phyloP scores from a whole-genome alignment of 2,329 filamentous ascomycete genomes.

The Beauveria caledonica region DNA sequence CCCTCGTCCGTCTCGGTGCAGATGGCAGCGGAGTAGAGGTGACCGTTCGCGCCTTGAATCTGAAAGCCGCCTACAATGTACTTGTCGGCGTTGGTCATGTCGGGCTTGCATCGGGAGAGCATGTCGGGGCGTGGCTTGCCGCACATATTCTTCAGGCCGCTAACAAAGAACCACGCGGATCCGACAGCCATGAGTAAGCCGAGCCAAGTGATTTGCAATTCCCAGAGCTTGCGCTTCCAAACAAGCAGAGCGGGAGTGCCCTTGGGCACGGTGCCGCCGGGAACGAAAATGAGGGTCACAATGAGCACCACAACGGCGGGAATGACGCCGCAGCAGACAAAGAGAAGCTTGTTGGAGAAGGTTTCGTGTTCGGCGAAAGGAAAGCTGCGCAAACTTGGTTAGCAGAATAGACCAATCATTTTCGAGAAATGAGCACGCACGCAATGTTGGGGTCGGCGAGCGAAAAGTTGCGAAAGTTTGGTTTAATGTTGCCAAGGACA shows the following conservation, averaged over 20 bases:
- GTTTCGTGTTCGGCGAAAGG: slow-evolving; percentile 64
- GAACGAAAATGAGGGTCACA: slow-evolving; percentile 62
- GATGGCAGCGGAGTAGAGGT: slow-evolving; percentile 67
- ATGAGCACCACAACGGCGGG: slow-evolving; percentile 63
- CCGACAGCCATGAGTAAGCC: slow-evolving; percentile 68
- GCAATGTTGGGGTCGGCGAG: slow-evolving; percentile 67
- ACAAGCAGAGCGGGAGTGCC: slow-evolving; percentile 56
- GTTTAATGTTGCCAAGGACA: slow-evolving; percentile 50
- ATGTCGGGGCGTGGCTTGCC: slow-evolving; percentile 73
- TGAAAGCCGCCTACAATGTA: slow-evolving; percentile 56
- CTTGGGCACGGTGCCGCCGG: slow-evolving; percentile 57
- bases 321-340: slow-evolving; percentile 52
- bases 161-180: slow-evolving; percentile 70
- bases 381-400: slow-evolving; percentile 38
- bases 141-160: slow-evolving; percentile 73
- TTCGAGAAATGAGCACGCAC: slow-evolving; percentile 28
- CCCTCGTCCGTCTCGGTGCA: slow-evolving; percentile 57
- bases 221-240: slow-evolving; percentile 82
- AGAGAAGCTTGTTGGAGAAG: slow-evolving; percentile 57
- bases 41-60: slow-evolving; percentile 46
- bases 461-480: slow-evolving; percentile 64
- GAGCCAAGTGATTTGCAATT: slow-evolving; percentile 78
- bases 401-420: background rate
- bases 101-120: slow-evolving; percentile 69
- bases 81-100: slow-evolving; percentile 52